Evolutionary conservation across 106 monocot genomes (phyloP).

Genomic region (Hemerocallis citrina): DNA sequence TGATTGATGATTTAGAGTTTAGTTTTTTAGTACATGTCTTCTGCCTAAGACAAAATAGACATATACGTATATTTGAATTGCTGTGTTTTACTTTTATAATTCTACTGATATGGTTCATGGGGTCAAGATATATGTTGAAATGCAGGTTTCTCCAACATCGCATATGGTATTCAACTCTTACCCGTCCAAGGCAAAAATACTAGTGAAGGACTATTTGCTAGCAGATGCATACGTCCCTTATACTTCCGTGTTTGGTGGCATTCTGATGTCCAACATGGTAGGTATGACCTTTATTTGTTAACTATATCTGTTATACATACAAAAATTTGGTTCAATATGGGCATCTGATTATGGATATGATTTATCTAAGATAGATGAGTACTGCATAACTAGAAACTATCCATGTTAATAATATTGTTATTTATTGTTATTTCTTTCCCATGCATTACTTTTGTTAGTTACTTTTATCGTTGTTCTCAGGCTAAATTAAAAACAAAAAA

Average conservation of each 20-base stretch:
- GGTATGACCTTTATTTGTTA: constrained; percentile 1
- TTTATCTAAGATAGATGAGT: no score
- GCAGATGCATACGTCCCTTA: constrained; percentile 15
- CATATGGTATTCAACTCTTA: constrained; percentile 3
- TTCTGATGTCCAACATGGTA: constrained; percentile 20
- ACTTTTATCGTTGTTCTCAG: no score
- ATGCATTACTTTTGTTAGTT: no score
- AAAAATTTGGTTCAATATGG: background rate
- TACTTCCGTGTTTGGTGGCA: constrained; percentile 8
- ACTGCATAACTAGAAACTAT: no score
- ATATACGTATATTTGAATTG: no score
- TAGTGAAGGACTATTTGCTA: constrained; percentile 13
- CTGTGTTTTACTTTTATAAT: no score
- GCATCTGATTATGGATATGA: background rate
- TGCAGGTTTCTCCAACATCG: background rate
- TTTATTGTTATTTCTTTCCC: no score
- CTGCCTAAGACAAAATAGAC: no score
- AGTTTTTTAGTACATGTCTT: no score
- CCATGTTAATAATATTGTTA: no score
- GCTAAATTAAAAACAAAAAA: no score
- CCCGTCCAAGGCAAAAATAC: constrained; percentile 10
- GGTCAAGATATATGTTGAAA: constrained; percentile 3
- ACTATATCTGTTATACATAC: background rate
- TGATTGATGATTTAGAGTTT: no score
- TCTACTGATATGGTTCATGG: background rate